Conservation (phyloP, 805 yeast genomes). For the Peterozyma xylosa region DNA sequence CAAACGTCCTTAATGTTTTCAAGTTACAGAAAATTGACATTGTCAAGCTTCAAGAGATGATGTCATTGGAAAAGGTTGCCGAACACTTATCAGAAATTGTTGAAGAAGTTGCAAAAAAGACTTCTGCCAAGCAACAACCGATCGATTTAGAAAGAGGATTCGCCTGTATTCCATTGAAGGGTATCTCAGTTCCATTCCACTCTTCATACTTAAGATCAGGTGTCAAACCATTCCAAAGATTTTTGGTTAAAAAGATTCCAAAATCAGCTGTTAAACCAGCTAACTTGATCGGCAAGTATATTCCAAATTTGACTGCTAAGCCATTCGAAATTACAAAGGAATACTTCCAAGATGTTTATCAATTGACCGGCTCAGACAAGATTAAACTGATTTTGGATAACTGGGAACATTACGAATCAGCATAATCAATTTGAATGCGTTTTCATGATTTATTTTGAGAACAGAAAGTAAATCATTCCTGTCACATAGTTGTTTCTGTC, state of each 20-base stretch:
- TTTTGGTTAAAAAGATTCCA: slow-evolving; percentile 92
- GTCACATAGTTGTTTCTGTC: no score
- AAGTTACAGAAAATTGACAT: slow-evolving; percentile 93
- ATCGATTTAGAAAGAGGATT: slow-evolving; percentile 96
- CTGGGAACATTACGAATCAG: slow-evolving; percentile 76
- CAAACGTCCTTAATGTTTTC: slow-evolving; percentile 88
- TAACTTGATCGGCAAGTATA: slow-evolving; percentile 87
- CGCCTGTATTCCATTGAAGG: slow-evolving; percentile 96
- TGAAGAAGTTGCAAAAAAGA: slow-evolving; percentile 73
- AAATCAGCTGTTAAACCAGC: slow-evolving; percentile 93
- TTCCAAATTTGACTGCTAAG: slow-evolving; percentile 97
- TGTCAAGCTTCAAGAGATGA: slow-evolving; percentile 72
- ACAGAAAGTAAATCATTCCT: slow-evolving; percentile 8
- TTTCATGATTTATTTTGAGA: slow-evolving; percentile 1
- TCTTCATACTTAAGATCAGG: slow-evolving; percentile 97
- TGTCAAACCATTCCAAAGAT: slow-evolving; percentile 97
- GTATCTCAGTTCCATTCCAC: slow-evolving; percentile 99
- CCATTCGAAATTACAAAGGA: slow-evolving; percentile 95
- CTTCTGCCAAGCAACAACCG: slow-evolving; percentile 89
- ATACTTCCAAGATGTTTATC: slow-evolving; percentile 93
- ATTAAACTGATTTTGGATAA: slow-evolving; percentile 85
- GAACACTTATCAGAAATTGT: slow-evolving; percentile 85
- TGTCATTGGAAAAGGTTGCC: slow-evolving; percentile 83
- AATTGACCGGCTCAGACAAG: slow-evolving; percentile 84
- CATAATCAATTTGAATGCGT: not conserved